Conservation (phyloP, 2,329 filamentous ascomycete genomes). For the Apiospora saccharicola region DNA sequence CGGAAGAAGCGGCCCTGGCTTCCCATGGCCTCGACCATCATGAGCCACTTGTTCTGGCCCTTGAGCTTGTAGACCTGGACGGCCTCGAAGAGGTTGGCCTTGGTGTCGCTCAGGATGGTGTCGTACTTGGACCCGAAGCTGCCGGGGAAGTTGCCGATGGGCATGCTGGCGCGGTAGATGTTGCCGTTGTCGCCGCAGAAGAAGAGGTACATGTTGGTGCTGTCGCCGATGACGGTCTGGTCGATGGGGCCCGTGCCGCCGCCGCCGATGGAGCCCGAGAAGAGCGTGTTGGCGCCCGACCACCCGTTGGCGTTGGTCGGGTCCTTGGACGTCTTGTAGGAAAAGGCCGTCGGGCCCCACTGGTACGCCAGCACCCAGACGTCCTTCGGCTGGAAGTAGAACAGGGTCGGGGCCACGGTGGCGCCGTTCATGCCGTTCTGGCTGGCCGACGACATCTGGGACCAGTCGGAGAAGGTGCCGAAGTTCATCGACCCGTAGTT, state of each 20-base stretch:
- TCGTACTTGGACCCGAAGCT: conserved; percentile 61
- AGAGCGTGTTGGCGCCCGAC: conserved; percentile 61
- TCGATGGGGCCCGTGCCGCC: conserved; percentile 65
- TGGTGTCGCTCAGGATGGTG: conserved; percentile 59
- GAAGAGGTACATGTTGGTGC: conserved; percentile 70
- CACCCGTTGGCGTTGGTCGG: conserved; percentile 65
- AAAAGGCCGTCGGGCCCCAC: conserved; percentile 67
- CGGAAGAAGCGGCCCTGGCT: conserved; percentile 68
- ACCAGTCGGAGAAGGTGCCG: conserved; percentile 60
- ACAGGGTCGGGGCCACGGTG: conserved; percentile 67
- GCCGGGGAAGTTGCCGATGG: conserved; percentile 67
- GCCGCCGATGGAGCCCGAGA: conserved; percentile 59
- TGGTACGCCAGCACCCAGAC: conserved; percentile 70
- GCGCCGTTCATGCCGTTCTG: conserved; percentile 58
- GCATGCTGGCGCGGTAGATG: conserved; percentile 70
- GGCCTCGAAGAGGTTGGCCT: conserved; percentile 70
- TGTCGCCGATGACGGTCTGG: conserved; percentile 69
- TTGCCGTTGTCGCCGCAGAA: conserved; percentile 72
- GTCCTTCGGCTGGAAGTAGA: conserved; percentile 68
- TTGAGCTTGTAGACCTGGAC: conserved; percentile 70
- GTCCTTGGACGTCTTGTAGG: conserved; percentile 65
- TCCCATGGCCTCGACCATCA: conserved; percentile 72
- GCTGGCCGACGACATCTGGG: conserved; percentile 56
- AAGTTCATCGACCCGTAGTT: conserved; percentile 68
- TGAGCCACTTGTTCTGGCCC: conserved; percentile 63